A percentile compares a stretch with the other conserved stretches of the same genome.
These are phyloP conservation scores for Candida loeiensis DNA, from an alignment of 805 yeast genomes.

Conservation along the genomic window DNA sequence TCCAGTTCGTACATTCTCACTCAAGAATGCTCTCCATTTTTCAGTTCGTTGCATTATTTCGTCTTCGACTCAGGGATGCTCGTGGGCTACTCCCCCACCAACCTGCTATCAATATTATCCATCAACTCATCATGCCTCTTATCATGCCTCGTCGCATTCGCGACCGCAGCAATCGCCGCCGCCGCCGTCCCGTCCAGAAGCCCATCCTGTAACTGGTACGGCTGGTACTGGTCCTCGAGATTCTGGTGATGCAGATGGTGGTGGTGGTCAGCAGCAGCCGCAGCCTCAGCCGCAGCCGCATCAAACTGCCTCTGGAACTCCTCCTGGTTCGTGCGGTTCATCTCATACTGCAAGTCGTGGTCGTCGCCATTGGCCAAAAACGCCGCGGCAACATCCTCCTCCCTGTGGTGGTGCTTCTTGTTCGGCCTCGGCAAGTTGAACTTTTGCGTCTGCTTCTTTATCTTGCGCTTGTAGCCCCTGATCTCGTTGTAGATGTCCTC, in stretches of 20 bases:
- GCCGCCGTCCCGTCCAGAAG: conserved; percentile 28
- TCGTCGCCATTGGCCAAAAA: conserved; percentile 21
- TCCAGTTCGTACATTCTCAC: too few relatives aligned
- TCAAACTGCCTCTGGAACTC: conserved; percentile 17
- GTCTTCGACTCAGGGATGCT: too few relatives aligned
- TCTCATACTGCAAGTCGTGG: conserved; percentile 19
- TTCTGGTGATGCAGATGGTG: conserved; percentile 22
- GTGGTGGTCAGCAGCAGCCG: conserved; percentile 31
- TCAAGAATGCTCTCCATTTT: too few relatives aligned
- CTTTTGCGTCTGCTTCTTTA: conserved; percentile 37
- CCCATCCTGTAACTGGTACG: conserved; percentile 26
- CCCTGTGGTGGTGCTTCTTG: conserved; percentile 12
- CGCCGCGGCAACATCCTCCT: conserved; percentile 15
- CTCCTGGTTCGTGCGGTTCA: conserved; percentile 18
- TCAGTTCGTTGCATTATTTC: background rate
- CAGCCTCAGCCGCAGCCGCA: conserved; percentile 34
- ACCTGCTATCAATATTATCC: conserved; percentile 43
- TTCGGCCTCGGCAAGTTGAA: conserved; percentile 11
- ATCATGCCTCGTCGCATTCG: conserved; percentile 27
- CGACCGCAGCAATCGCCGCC: conserved; percentile 42
- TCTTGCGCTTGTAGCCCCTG: conserved; percentile 51
- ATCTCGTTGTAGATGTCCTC: conserved; percentile 59
- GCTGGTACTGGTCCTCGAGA: conserved; percentile 26
- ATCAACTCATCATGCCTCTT: conserved; percentile 28
- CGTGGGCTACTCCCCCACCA: conserved; percentile 36